These are phyloP conservation scores for Paecilomyces formosus DNA, from an alignment of 2,329 filamentous ascomycete species.

Conservation along the genomic window DNA sequence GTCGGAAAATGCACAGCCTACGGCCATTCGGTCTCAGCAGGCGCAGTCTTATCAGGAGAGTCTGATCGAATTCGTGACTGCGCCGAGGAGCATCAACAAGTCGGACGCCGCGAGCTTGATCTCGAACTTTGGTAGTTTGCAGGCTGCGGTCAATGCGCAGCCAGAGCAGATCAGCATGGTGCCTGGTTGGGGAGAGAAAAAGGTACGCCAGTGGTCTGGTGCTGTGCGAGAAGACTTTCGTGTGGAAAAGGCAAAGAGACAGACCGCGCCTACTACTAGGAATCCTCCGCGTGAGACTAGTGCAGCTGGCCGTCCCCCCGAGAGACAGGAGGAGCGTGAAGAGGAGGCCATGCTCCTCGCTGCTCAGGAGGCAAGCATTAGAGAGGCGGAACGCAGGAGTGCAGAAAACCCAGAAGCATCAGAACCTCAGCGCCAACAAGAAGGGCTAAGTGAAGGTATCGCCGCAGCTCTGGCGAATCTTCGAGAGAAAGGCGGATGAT, in stretches of 20 bases:
- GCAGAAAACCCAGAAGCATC: constrained; percentile 3
- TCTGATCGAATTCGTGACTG: constrained; percentile 86
- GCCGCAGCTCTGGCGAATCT: constrained; percentile 52
- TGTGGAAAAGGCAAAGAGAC: constrained; percentile 60
- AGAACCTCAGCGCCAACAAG: constrained; percentile 22
- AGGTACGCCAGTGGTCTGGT: constrained; percentile 77
- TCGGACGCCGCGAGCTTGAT: constrained; percentile 87
- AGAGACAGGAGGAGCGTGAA: constrained; percentile 29
- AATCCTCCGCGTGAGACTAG: constrained; percentile 6
- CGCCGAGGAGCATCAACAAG: constrained; percentile 85
- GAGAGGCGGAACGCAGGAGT: constrained; percentile 13
- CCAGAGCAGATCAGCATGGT: constrained; percentile 78
- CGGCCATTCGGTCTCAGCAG: constrained; percentile 78
- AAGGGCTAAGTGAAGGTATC: constrained; percentile 50
- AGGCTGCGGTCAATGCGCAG: constrained; percentile 77
- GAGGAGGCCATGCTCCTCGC: constrained; percentile 41
- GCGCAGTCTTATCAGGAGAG: constrained; percentile 76
- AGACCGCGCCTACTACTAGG: constrained; percentile 28
- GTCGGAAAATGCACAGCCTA: constrained; percentile 77
- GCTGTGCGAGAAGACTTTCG: constrained; percentile 81
- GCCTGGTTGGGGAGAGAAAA: constrained; percentile 92
- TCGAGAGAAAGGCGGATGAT: constrained; percentile 26
- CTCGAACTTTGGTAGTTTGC: constrained; percentile 82
- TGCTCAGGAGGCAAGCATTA: constrained; percentile 13
- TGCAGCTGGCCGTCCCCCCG: constrained; percentile 9